phyloP scores from a whole-genome alignment of 2,329 filamentous ascomycete species.

The Xylariaceae sp. region DNA sequence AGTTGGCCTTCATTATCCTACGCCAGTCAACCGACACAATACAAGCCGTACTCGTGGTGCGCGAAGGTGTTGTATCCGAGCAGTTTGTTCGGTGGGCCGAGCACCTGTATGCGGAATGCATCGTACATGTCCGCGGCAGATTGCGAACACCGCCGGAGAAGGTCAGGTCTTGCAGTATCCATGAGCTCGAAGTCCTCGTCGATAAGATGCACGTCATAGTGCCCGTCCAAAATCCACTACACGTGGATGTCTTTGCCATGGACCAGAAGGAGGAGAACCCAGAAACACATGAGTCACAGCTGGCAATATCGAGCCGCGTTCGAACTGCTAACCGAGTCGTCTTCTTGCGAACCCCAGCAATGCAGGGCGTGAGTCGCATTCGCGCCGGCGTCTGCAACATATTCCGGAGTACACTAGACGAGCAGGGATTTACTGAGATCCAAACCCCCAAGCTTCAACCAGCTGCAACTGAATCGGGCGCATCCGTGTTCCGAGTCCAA shows the following conservation, averaged over 20 bases:
- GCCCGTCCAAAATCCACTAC: conserved; percentile 40
- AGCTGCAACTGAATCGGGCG: conserved; percentile 82
- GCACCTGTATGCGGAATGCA: conserved; percentile 69
- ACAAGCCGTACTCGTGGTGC: conserved; percentile 65
- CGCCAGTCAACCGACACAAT: conserved; percentile 78
- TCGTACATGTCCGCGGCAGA: conserved; percentile 70
- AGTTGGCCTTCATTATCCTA: conserved; percentile 79
- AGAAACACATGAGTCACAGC: conserved; percentile 41
- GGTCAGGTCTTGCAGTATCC: conserved; percentile 68
- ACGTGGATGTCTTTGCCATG: conserved; percentile 47
- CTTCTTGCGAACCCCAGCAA: conserved; percentile 77
- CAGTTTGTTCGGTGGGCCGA: conserved; percentile 85
- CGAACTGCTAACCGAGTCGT: conserved; percentile 75
- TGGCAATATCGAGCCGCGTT: conserved; percentile 60
- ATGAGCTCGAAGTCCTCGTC: conserved; percentile 70
- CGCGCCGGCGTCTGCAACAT: conserved; percentile 73
- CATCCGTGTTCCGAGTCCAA: conserved; percentile 85
- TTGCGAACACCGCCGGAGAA: conserved; percentile 68
- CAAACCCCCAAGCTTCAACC: conserved; percentile 90
- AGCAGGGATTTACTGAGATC: conserved; percentile 80
- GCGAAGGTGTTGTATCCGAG: conserved; percentile 56
- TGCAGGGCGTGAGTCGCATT: conserved; percentile 82
- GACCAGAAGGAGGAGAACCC: conserved; percentile 35
- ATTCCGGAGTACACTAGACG: conserved; percentile 72
- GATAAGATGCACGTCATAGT: conserved; percentile 47